A percentile compares a stretch with the other conserved stretches of the same genome.
Conservation (phyloP, 1,139 yeast species). For the Candida smagusa region DNA sequence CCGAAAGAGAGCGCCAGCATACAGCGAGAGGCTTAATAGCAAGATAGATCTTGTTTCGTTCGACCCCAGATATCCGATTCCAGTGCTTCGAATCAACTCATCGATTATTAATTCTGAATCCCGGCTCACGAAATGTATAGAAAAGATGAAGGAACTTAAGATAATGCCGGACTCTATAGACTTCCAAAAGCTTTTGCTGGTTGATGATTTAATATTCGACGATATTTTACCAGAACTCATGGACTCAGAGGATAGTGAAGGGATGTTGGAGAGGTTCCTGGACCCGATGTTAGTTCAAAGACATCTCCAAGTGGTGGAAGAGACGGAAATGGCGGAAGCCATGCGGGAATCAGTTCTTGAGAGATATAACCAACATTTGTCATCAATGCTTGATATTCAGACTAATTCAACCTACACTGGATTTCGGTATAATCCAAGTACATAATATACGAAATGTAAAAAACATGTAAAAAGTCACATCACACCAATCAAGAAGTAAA, state of each 20-base stretch:
- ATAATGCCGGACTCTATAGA: conserved; percentile 33
- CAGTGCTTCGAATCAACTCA: conserved; percentile 37
- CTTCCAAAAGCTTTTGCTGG: conserved; percentile 36
- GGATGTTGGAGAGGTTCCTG: background rate
- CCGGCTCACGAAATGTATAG: conserved; percentile 24
- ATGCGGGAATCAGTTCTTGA: conserved; percentile 10
- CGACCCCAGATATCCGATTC: conserved; percentile 37
- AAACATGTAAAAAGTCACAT: background rate
- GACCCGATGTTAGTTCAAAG: no score
- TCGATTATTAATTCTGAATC: conserved; percentile 25
- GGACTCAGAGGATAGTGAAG: conserved; percentile 1
- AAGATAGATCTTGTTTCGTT: conserved; percentile 37
- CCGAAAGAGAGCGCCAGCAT: conserved; percentile 29
- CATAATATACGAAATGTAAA: background rate
- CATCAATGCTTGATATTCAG: conserved; percentile 4
- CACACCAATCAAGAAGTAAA: background rate
- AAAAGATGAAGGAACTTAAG: conserved; percentile 25
- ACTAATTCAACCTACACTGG: conserved; percentile 7
- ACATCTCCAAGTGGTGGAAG: background rate
- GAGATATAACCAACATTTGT: conserved; percentile 6
- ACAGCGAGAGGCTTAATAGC: conserved; percentile 34
- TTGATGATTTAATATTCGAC: conserved; percentile 37
- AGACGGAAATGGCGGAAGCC: conserved; percentile 8
- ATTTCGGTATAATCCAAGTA: conserved; percentile 6
- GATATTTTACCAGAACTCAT: conserved; percentile 25